phyloP scores from a whole-genome alignment of 1,284 basidiomycete genomes.

The Naganishia sp. region DNA sequence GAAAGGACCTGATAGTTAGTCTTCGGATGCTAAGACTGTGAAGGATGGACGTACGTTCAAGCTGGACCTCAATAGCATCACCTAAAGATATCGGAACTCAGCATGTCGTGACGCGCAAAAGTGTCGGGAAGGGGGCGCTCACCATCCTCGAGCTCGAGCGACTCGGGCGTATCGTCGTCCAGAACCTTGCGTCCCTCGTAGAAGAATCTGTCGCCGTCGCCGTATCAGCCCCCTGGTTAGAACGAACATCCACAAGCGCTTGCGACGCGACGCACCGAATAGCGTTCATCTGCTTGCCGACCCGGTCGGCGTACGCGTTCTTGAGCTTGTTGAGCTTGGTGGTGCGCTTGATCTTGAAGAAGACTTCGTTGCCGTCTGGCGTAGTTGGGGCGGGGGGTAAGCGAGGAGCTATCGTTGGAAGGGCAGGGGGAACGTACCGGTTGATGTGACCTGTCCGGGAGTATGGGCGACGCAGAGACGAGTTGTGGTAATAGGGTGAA shows the following conservation, averaged over 20 bases:
- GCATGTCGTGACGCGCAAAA: background rate
- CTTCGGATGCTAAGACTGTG: too few relatives aligned
- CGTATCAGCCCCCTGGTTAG: conserved; percentile 17
- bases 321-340: conserved; percentile 88
- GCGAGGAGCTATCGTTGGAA: background rate
- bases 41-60: conserved; percentile 28
- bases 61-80: conserved; percentile 32
- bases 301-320: conserved; percentile 88
- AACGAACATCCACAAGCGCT: background rate
- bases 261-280: conserved; percentile 68
- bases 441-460: conserved; percentile 29
- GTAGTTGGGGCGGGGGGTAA: background rate
- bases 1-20: too few relatives aligned
- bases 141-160: conserved; percentile 84
- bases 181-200: conserved; percentile 80
- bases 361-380: conserved; percentile 59
- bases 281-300: conserved; percentile 81
- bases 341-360: conserved; percentile 96
- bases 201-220: conserved; percentile 64
- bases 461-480: background rate
- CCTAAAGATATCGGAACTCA: conserved; percentile 1
- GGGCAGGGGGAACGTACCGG: conserved; percentile 15
- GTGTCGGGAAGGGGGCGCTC: conserved; percentile 45
- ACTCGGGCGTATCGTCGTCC: conserved; percentile 80
- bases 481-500: background rate